Percentiles rank a stretch among this genome's conserved stretches.
Evolutionary conservation across 2,329 filamentous ascomycete genomes (phyloP).

Genomic region (Fusarium graminum): DNA sequence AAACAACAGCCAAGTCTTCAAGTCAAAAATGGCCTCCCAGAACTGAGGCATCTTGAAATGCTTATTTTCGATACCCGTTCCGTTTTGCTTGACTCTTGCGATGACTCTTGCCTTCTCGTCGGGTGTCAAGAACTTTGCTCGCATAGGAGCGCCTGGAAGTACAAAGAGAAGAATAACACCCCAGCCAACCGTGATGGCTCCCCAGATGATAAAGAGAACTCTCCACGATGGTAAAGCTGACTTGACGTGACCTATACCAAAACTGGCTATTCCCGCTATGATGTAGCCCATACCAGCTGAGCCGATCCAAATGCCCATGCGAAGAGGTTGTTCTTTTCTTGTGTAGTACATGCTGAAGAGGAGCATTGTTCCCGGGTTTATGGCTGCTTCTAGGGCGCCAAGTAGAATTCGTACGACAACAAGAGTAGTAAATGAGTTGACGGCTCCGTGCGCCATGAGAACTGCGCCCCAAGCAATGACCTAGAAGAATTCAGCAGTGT

Average conservation of each 20-base stretch:
- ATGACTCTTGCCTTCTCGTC: conserved; percentile 63
- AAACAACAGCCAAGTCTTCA: conserved; percentile 72
- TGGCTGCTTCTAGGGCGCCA: conserved; percentile 14
- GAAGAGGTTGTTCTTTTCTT: conserved; percentile 30
- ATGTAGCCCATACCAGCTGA: conserved; percentile 37
- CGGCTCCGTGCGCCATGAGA: conserved; percentile 17
- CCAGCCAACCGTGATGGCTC: conserved; percentile 56
- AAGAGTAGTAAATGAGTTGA: neutral
- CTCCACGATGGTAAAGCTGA: conserved; percentile 24
- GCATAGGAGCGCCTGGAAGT: conserved; percentile 66
- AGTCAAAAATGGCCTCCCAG: conserved; percentile 62
- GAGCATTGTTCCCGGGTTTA: conserved; percentile 32
- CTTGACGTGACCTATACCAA: conserved; percentile 41
- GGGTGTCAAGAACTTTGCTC: conserved; percentile 61
- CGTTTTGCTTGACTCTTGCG: conserved; percentile 63
- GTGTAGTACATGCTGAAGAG: conserved; percentile 43
- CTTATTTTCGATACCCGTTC: conserved; percentile 66
- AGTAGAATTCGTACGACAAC: conserved; percentile 5
- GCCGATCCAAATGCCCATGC: conserved; percentile 42
- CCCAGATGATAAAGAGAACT: conserved; percentile 40
- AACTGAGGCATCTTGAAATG: conserved; percentile 62
- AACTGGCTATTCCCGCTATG: conserved; percentile 39
- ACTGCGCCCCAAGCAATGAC: conserved; percentile 14
- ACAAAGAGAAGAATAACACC: conserved; percentile 67
- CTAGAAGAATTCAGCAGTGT: neutral